Base-by-base conservation (phyloP, 2,329 filamentous ascomycete species). In the Emericellopsis atlantica region DNA sequence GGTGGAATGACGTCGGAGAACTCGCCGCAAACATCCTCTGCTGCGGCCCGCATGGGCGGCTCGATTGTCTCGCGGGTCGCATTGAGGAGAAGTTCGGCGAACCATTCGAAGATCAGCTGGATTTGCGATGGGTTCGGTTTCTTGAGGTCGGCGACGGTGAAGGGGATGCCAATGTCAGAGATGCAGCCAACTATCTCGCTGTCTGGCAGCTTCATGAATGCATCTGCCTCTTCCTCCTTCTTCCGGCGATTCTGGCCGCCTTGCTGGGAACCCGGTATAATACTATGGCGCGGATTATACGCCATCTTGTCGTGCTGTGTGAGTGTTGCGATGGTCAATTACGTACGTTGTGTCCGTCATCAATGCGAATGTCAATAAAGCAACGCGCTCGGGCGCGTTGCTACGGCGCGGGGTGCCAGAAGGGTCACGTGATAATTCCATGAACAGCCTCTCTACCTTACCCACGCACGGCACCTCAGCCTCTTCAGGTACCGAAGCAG, bases 61-160 rank as follows among this genome's bases (percentile, higher is more conserved):
- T 95, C 88, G 46, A 98, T 84, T 6, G 88, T 87, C 50, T 95
- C 88, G 51, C 88, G 84, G 31, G 89, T 95, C 41, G 85, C 82
- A 64, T 95, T 95, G 67, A 95, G 86, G 23, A 96, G 75, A 15
- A 95, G 71, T 56, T 95, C 89, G 44, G 88, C 89, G 51, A 98
- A 92, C 83, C 88, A 94, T 70, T 98, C 92, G 57, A 96, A 94
- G 40, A 98, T 88, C 69, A 92, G 88, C 62, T 98, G 92, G 41
- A 96, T 89, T 54, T 95, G 88, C 45, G 90, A 77, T 4, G 92
- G 83, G 52, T 95, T 95, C 5, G 92, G 92, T 57, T 95, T 96
- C 52, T 90, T 80, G 33, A 98, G 74, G 62, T 98, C 90, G 45
- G 83, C 76, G 15, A 89, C 70, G 31, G 78, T 84, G 61, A 96